Evolutionary conservation across 2,329 filamentous ascomycete genomes (phyloP), one percentile per base, ranked within the genome.

Genomic region (Cladosporium sp.): DNA sequence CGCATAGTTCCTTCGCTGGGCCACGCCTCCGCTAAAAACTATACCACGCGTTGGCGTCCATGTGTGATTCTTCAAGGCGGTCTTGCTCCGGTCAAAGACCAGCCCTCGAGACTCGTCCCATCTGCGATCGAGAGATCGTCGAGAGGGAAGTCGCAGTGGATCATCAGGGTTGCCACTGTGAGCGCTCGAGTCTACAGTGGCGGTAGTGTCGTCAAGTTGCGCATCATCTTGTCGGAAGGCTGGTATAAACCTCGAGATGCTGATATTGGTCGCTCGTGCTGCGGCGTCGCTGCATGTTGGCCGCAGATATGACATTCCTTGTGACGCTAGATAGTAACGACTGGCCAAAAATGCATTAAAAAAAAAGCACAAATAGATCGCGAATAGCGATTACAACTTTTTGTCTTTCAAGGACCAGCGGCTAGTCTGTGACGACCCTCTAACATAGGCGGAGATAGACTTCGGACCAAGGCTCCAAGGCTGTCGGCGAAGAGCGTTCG

Each of bases 71-170:
- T 25, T 46, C 20, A 27, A 19, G 33, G 36, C 29, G 16, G 40
- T 27, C 36, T 27, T 35, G 13, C 22, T 27, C 38, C 45, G 54
- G 18, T 19, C 19, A 41, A 61, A 56, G 20, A 55, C 38, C 36
- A 64, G 58, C 32, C 62, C 59, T 25, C 62, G 57, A 18, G 62
- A 63, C 49, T 51, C 45, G 51, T 62, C 59, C 59, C 59, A 62
- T 40, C 62, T 55, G 25, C 55, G 53, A 38, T 63, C 58, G 29
- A 63, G 50, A 12, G 59, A 57, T 8, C 60, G 59, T 22, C 40
- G 56, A 7, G 61, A 61, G 13, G 60, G 61, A 12, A 57, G 48
- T 29, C 59, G 56, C 39, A 39, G 46, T 12, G 19, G 20, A 6
- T 7, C 2, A 1, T n/a, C 16, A 16, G 13, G n/a, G 3, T 27